These are phyloP conservation scores for Phlebopus sp. DNA, from an alignment of 1,284 basidiomycete species.

Conservation along the genomic window DNA sequence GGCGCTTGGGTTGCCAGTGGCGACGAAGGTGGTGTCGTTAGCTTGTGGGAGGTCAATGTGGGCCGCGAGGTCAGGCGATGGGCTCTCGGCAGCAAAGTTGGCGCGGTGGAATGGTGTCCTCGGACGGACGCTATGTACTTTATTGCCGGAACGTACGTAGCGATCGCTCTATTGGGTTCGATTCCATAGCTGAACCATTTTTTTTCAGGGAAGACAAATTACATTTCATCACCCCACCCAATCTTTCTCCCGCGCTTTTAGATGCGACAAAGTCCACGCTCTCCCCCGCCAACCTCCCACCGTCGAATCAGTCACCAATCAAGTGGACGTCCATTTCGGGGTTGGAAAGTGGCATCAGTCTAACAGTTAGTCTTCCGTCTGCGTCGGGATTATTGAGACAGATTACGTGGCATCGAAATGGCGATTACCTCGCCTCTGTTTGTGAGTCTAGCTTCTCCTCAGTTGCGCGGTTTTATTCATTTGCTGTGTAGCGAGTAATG, in stretches of 20 bases:
- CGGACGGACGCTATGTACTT: conserved; percentile 82
- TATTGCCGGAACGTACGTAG: conserved; percentile 74
- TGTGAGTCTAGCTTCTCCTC: conserved; percentile 46
- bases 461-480: conserved; percentile 7
- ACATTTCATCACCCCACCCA: conserved; percentile 81
- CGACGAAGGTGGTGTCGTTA: conserved; percentile 85
- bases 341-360: conserved; percentile 50
- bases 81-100: conserved; percentile 80
- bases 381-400: conserved; percentile 81
- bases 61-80: conserved; percentile 90
- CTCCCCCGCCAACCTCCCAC: conserved; percentile 60
- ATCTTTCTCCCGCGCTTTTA: conserved; percentile 58
- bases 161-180: conserved; percentile 3
- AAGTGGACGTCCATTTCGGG: conserved; percentile 60
- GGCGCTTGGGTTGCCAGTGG: conserved; percentile 92
- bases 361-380: conserved; percentile 59
- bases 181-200: conserved; percentile 13
- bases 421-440: conserved; percentile 95
- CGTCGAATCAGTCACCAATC: conserved; percentile 58
- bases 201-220: conserved; percentile 70
- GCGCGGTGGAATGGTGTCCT: conserved; percentile 92
- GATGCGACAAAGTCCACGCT: conserved; percentile 65
- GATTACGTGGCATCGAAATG: conserved; percentile 90
- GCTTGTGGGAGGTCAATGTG: conserved; percentile 92
- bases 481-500: conserved; percentile 49